Evolutionary conservation across 2,329 filamentous ascomycete genomes (phyloP), one percentile per base, ranked within the genome.

Genomic region (Xylariaceae sp.): DNA sequence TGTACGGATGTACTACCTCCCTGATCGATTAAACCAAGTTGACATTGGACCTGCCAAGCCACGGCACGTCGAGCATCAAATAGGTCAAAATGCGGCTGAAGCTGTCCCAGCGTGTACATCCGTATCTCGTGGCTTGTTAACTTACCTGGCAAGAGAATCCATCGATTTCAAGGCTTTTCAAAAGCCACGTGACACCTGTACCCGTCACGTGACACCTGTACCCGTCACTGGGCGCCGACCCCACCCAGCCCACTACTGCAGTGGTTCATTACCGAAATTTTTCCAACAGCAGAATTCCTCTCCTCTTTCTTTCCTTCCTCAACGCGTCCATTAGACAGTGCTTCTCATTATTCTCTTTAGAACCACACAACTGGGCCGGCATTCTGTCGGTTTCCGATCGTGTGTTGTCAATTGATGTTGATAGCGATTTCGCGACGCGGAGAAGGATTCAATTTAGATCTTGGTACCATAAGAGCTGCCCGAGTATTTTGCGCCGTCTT

Each of bases 271-370:
- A 14, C 47, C 47, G 47, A 11, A 57, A 58, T 41, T 54, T 42
- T 56, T 57, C 58, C 53, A 41, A 41, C 10, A 14, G 27, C 9
- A 14, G 43, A 51, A 42, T 55, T 57, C n/a, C 53, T n/a, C 27
- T 46, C 49, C 52, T 17, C 48, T 60, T 62, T 68, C 71, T 67
- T 69, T 70, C 71, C 69, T 65, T 68, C 69, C 68, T 62, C 75
- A 82, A 86, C 85, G 86, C 86, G 80, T 78, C 85, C 84, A 80
- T 76, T 75, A 91, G 89, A 92, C 88, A 92, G 88, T 91, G 82
- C 87, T 86, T 81, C 78, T 78, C 85, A 85, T 83, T 77, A 79
- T 75, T 71, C 43, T 51, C 70, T 71, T 10, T 39, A 2, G 50
- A 53, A 74, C 69, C 69, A 72, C 75, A 75, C 75, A 69, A 75